Evolutionary conservation across 2,329 filamentous ascomycete genomes (phyloP), one percentile per base, ranked within the genome.

Genomic region (Xylariaceae sp.): DNA sequence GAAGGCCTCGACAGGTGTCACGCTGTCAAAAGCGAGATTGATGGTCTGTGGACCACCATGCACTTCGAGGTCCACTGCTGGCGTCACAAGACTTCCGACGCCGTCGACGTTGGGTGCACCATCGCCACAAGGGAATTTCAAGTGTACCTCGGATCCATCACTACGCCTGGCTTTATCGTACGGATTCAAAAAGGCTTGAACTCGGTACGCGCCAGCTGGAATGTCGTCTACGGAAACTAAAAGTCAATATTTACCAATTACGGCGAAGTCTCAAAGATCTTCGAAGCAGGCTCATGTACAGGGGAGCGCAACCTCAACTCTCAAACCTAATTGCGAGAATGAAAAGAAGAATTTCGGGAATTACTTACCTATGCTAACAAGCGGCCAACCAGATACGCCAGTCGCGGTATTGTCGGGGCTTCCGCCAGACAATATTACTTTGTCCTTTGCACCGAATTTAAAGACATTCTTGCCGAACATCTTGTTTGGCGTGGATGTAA

Each of bases 381-480:
- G 49, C 2, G 64, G 64, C 14, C 53, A 66, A 3, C 64, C 64
- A 16, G 45, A 60, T 36, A 65, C 62, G 12, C 60, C 60, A 3
- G 53, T 62, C 2, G 28, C 44, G 16, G 62, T 56, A 24, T 56
- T 23, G 12, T 49, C 29, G 2, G 53, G 43, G 4, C 51, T 17
- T 5, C 56, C 57, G 21, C 55, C 60, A 8, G 58, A 53, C 40
- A 66, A 24, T 1, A 41, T 61, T 31, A 63, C 53, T 8, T 47
- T 46, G 46, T 64, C 62, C 6, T 16, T 29, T 6, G 51, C 51
- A 31, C 56, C 45, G 36, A 66, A 65, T 1, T 29, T 23, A 33
- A 60, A 63, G 56, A 65, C 61, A 34, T 66, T 62, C 54, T 48
- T 65, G 26, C 64, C 64, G 31, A 64, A 64, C 55, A 66, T 62